Percentiles rank a stretch among this genome's conserved stretches.
These are phyloP conservation scores for Tympanopsis confertula DNA, from an alignment of 2,329 filamentous ascomycete species.

Conservation along the genomic window DNA sequence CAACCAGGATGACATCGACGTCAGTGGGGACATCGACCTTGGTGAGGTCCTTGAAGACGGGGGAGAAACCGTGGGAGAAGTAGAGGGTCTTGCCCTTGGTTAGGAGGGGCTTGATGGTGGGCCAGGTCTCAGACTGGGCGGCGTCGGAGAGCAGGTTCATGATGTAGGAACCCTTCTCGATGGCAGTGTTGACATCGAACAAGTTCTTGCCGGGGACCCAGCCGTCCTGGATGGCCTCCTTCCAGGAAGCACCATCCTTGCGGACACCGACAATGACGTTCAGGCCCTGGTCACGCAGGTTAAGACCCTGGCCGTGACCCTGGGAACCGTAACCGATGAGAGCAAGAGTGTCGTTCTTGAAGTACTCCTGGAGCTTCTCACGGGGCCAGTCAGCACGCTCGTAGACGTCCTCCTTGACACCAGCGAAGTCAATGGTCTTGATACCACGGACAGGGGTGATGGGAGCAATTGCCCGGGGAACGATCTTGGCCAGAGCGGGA, in stretches of 20 bases:
- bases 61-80: slow-evolving; percentile 99
- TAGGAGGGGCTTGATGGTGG: slow-evolving; percentile 91
- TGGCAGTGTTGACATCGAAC: slow-evolving; percentile 95
- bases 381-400: slow-evolving; percentile 97
- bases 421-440: slow-evolving; percentile 99
- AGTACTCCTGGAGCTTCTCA: slow-evolving; percentile 98
- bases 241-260: slow-evolving; percentile 97
- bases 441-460: slow-evolving; percentile 61
- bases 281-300: slow-evolving; percentile 98
- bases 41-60: slow-evolving; percentile 98
- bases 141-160: slow-evolving; percentile 99
- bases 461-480: slow-evolving; percentile 29
- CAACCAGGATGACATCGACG: slow-evolving; percentile 98
- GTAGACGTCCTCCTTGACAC: slow-evolving; percentile 86
- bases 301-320: slow-evolving; percentile 97
- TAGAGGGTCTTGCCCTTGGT: slow-evolving; percentile 99
- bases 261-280: slow-evolving; percentile 98
- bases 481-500: slow-evolving; percentile 26
- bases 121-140: slow-evolving; percentile 98
- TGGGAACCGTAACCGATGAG: slow-evolving; percentile 97
- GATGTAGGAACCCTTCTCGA: slow-evolving; percentile 82
- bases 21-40: slow-evolving; percentile 93
- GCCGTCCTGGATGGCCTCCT: slow-evolving; percentile 91
- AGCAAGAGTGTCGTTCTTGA: slow-evolving; percentile 98
- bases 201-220: slow-evolving; percentile 98